Evolutionary conservation across 495 filamentous ascomycete species (phyloP).

Genomic region (Paragyromitra xinjiangensis): DNA sequence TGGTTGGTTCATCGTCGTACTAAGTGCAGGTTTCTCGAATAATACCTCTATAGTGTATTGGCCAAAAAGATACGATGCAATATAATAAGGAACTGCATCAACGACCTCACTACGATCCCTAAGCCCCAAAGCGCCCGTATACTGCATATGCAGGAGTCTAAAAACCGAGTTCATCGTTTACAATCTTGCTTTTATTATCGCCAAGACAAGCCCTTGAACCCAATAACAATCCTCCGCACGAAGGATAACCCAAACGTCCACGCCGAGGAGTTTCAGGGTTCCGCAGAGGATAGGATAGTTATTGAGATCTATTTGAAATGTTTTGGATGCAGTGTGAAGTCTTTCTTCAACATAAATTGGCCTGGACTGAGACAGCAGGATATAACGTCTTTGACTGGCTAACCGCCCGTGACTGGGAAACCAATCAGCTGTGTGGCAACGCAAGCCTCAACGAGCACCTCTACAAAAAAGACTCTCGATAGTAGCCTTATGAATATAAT

Average conservation of each 20-base stretch:
- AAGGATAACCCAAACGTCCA: not conserved
- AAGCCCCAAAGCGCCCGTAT: not conserved
- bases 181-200: not conserved
- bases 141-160: constrained; percentile 2
- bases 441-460: too few species aligned
- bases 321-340: not conserved
- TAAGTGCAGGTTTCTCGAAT: not conserved
- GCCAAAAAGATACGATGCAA: not conserved
- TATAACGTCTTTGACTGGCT: too few species aligned
- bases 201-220: not conserved
- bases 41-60: not conserved
- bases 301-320: not conserved
- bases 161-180: not conserved
- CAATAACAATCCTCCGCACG: not conserved
- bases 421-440: too few species aligned
- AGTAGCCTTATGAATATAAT: too few species aligned
- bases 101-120: not conserved
- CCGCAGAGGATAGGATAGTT: not conserved
- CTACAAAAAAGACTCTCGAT: too few species aligned
- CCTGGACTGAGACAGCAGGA: too few species aligned
- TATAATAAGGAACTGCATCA: not conserved
- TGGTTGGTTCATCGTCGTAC: not conserved
- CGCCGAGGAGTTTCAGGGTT: not conserved
- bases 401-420: too few species aligned
- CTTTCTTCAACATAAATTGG: not conserved